Percentiles rank a stretch among this genome's conserved stretches.
These are phyloP conservation scores for Suillus subluteus DNA, from an alignment of 768 basidiomycete genomes.

Conservation along the genomic window DNA sequence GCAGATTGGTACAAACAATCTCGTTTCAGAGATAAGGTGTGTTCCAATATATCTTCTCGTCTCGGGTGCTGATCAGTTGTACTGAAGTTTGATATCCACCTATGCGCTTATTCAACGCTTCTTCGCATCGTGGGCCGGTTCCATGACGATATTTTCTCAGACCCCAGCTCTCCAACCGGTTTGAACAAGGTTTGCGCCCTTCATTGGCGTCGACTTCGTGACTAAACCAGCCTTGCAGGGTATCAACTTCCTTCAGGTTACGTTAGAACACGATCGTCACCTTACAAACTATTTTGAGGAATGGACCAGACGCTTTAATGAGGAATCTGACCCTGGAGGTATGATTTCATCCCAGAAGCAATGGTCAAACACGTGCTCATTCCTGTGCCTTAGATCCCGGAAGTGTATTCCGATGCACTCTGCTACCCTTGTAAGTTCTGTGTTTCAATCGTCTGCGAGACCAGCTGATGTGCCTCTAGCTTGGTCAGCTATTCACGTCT, in stretches of 20 bases:
- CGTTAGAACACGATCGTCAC: slow-evolving; percentile 59
- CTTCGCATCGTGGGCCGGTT: slow-evolving; percentile 73
- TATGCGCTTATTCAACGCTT: slow-evolving; percentile 73
- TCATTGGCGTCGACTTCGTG: background rate
- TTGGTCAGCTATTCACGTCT: slow-evolving; percentile 76
- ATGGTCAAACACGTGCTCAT: slow-evolving; percentile 1
- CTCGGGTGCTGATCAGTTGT: background rate
- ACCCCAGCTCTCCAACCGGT: slow-evolving; percentile 66
- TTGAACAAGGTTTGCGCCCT: slow-evolving; percentile 61
- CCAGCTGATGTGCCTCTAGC: slow-evolving; percentile 42
- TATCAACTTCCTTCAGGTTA: slow-evolving; percentile 70
- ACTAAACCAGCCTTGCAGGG: slow-evolving; percentile 39
- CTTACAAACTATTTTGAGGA: slow-evolving; percentile 66
- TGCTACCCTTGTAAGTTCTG: slow-evolving; percentile 73
- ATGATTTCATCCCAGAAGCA: slow-evolving; percentile 8
- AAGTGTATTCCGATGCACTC: slow-evolving; percentile 60
- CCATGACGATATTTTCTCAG: slow-evolving; percentile 78
- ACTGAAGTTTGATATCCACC: slow-evolving; percentile 70
- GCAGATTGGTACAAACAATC: slow-evolving; percentile 78
- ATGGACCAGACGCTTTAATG: slow-evolving; percentile 61
- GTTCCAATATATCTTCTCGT: slow-evolving; percentile 12
- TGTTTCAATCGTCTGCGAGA: background rate
- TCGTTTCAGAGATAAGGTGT: slow-evolving; percentile 59
- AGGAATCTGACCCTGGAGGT: slow-evolving; percentile 66
- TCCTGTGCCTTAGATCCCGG: slow-evolving; percentile 49